phyloP scores from a whole-genome alignment of 2,329 filamentous ascomycete genomes.

The Paecilomyces dactylethromorphus region DNA sequence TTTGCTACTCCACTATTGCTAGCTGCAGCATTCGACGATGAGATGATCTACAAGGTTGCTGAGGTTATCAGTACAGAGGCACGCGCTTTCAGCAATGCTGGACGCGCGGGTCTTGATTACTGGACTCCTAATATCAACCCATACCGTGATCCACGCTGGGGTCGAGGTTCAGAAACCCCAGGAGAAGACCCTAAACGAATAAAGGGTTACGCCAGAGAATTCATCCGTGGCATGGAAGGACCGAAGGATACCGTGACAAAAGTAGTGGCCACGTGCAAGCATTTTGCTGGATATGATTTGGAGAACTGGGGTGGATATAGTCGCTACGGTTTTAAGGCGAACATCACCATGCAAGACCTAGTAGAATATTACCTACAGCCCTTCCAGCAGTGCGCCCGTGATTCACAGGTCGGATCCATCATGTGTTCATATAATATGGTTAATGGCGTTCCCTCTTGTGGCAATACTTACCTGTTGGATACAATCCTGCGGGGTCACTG shows the following conservation, averaged over 20 bases:
- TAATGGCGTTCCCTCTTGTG: slow-evolving; percentile 59
- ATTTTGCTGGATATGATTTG: slow-evolving; percentile 51
- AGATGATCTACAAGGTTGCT: slow-evolving; percentile 48
- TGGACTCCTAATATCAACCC: slow-evolving; percentile 63
- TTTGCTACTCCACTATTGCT: slow-evolving; percentile 58
- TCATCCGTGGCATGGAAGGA: slow-evolving; percentile 47
- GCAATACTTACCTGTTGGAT: slow-evolving; percentile 53
- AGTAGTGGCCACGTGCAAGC: slow-evolving; percentile 51
- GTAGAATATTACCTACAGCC: slow-evolving; percentile 60
- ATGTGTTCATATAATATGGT: slow-evolving; percentile 58
- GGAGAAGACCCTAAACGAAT: slow-evolving; percentile 49
- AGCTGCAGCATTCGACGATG: slow-evolving; percentile 57
- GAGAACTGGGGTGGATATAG: slow-evolving; percentile 36
- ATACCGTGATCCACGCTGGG: slow-evolving; percentile 56
- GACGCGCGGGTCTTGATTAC: slow-evolving; percentile 34
- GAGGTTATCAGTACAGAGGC: slow-evolving; percentile 49
- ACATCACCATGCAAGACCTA: slow-evolving; percentile 53
- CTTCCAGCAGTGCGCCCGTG: slow-evolving; percentile 57
- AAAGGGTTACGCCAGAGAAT: slow-evolving; percentile 40
- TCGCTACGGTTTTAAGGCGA: slow-evolving; percentile 47
- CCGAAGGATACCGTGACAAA: slow-evolving; percentile 24
- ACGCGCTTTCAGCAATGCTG: slow-evolving; percentile 55
- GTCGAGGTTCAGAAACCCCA: slow-evolving; percentile 51
- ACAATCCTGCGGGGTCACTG: slow-evolving; percentile 58
- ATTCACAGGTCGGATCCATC: slow-evolving; percentile 48